Evolutionary conservation across 2,329 filamentous ascomycete species (phyloP).

Genomic region (Microsporum canis): DNA sequence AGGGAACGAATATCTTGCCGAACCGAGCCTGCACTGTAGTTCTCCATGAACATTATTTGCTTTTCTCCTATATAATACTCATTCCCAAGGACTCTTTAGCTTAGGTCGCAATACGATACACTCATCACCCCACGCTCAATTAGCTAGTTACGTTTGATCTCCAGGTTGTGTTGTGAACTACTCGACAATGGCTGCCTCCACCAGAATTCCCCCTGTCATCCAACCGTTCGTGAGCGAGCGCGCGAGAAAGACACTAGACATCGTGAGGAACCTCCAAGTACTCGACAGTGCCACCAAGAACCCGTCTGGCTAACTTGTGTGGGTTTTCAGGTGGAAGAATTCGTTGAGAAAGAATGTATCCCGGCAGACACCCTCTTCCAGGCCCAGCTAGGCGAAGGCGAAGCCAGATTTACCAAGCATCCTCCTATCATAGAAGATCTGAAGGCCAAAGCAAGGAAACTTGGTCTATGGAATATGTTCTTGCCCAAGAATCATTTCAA

Average conservation of each 20-base stretch:
- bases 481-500: conserved; percentile 89
- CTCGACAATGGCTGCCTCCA: conserved; percentile 38
- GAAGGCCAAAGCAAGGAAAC: conserved; percentile 67
- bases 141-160: neutral
- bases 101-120: neutral
- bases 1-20: neutral
- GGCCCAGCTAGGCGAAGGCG: conserved; percentile 67
- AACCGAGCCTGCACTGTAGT: neutral
- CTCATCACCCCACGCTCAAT: neutral
- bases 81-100: neutral
- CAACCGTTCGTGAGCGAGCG: conserved; percentile 63
- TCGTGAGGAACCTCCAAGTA: conserved; percentile 38
- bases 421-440: conserved; percentile 77
- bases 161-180: neutral
- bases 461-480: conserved; percentile 98
- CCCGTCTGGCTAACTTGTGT: conserved; percentile 6
- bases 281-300: neutral
- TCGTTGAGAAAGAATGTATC: conserved; percentile 92
- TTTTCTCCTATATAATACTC: neutral
- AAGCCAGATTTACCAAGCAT: conserved; percentile 66
- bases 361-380: conserved; percentile 70
- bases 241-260: conserved; percentile 71
- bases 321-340: conserved; percentile 63
- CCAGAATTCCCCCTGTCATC: conserved; percentile 48
- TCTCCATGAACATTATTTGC: neutral